Base-by-base conservation (phyloP, 352 stramenopile species). In the Globisporangium polare region DNA sequence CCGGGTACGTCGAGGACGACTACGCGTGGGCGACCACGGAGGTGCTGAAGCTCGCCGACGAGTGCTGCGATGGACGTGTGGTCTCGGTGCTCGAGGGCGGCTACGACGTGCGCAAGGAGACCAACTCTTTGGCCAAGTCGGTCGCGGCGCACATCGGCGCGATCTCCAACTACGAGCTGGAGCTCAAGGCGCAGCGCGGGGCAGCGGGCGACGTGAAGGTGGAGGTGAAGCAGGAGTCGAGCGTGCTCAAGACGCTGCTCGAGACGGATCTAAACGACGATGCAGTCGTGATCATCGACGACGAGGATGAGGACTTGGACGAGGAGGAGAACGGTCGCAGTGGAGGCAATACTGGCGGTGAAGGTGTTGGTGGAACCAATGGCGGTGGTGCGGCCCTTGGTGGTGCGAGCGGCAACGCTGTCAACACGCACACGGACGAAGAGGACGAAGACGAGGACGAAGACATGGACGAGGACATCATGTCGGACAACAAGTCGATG, bases 31-130 rank as follows among this genome's bases (percentile, higher is more conserved):
- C 83, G 2, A 94, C 85, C 7, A 57, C 85, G 45, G 79, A 94
- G 63, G 77, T 92, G 47, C 74, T 94, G 20, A 83, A 87, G 67
- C 52, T 94, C 20, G 85, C 85, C 2, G 75, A 80, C 39, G 78
- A 90, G 35, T 86, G 86, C 59, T 95, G 86, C 51, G 73, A 93
- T 50, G 87, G 87, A 27, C 80, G 85, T 13, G 74, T 96, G 5
- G 68, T 96, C 33, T 96, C 87, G 6, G 86, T 96, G 42, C 66
- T 96, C n/a, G 87, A 96, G 57, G 87, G 87, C 31, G 87, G 87
- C 24, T 96, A 94, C 67, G 84, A 93, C 37, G 83, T 93, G 37
- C 82, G 79, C 33, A 75, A 75, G 41, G 82, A 92, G 62, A 95
- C 86, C 7, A 93, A 92, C 56, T 88, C 83, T 59, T 63, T 95